phyloP scores from a whole-genome alignment of 306 rosid species.

The Rosa persica region DNA sequence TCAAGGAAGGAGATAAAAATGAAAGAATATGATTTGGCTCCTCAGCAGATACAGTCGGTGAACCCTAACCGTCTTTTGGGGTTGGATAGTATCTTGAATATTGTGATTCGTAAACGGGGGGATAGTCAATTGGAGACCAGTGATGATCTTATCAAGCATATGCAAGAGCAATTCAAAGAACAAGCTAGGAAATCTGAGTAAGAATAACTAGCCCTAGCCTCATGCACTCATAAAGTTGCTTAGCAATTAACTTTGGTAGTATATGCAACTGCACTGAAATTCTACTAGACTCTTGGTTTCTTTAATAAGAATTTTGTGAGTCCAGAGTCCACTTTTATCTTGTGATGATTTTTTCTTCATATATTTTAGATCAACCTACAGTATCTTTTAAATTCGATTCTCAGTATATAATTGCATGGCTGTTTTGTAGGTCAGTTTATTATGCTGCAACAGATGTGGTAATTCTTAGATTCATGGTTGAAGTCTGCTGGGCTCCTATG shows the following conservation, averaged over 20 bases:
- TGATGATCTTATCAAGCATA: constrained; percentile 89
- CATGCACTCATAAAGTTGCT: constrained; percentile 15
- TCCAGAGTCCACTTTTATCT: neutral
- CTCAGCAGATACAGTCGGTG: constrained; percentile 72
- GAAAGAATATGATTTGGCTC: constrained; percentile 81
- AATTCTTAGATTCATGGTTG: constrained; percentile 93
- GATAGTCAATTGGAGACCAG: constrained; percentile 84
- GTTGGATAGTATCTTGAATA: constrained; percentile 87
- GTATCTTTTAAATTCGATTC: neutral
- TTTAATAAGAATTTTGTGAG: neutral
- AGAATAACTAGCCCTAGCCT: constrained; percentile 34
- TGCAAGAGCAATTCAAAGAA: constrained; percentile 98
- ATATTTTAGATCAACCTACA: neutral
- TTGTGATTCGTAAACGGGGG: constrained; percentile 73
- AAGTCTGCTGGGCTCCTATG: constrained; percentile 99
- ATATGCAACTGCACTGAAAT: constrained; percentile 13
- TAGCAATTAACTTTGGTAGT: constrained; percentile 21
- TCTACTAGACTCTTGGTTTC: neutral
- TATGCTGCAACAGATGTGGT: constrained; percentile 96
- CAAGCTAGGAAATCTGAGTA: constrained; percentile 98
- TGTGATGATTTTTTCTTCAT: neutral
- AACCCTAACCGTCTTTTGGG: constrained; percentile 82
- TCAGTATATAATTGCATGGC: constrained; percentile 30
- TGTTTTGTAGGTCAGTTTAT: constrained; percentile 78
- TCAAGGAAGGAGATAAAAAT: constrained; percentile 94